Conservation (phyloP, 768 basidiomycete genomes). For the Boletellus ananas region DNA sequence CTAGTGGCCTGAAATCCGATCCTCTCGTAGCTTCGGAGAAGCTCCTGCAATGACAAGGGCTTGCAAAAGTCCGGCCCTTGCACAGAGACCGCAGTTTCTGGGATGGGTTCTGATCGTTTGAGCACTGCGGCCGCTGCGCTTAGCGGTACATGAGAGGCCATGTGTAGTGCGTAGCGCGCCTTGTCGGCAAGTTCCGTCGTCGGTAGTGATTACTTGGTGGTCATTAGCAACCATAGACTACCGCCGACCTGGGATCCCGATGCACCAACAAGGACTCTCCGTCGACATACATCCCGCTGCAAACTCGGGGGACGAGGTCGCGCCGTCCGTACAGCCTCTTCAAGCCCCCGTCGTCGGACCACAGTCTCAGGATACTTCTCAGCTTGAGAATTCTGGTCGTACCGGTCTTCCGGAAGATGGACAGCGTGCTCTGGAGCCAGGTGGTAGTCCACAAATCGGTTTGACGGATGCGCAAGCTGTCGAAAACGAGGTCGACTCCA, state of each 20-base stretch:
- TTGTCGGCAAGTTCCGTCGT: slow-evolving; percentile 28
- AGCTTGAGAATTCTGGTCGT: neutral
- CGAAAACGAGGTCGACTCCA: slow-evolving; percentile 1
- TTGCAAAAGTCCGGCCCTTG: slow-evolving; percentile 85
- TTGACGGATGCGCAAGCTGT: slow-evolving; percentile 1
- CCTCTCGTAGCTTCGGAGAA: slow-evolving; percentile 77
- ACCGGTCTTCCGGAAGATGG: neutral
- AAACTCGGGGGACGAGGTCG: slow-evolving; percentile 2
- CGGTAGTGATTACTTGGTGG: neutral
- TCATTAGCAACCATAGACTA: neutral
- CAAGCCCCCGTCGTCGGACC: slow-evolving; percentile 1
- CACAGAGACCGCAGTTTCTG: slow-evolving; percentile 63
- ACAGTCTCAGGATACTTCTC: slow-evolving; percentile 5
- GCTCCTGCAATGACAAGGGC: slow-evolving; percentile 57
- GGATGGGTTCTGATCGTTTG: slow-evolving; percentile 68
- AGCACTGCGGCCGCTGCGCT: slow-evolving; percentile 74
- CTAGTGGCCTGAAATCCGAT: slow-evolving; percentile 99
- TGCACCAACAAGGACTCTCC: slow-evolving; percentile 16
- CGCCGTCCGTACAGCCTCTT: slow-evolving; percentile 6
- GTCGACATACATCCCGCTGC: slow-evolving; percentile 5
- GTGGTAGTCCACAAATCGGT: neutral
- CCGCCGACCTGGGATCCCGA: slow-evolving; percentile 3
- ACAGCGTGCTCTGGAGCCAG: neutral
- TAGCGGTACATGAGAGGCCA: slow-evolving; percentile 40
- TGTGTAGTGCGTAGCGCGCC: neutral